A percentile compares a stretch with the other conserved stretches of the same genome.
Conservation (phyloP, 108 stramenopile species). For the Nitzschia inconspicua region DNA sequence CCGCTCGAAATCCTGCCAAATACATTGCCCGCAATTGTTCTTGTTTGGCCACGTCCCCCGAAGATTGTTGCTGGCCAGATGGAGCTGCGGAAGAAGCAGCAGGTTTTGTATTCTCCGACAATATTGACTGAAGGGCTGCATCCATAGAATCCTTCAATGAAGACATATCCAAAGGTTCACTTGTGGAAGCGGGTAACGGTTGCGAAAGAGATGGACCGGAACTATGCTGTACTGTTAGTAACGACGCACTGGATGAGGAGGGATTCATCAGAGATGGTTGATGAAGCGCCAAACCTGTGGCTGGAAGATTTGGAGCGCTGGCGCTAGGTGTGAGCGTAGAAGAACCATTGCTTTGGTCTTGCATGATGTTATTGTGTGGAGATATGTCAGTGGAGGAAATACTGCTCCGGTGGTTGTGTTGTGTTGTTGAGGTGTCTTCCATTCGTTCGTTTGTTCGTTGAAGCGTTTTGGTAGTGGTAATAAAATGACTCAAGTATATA, state of each 20-base stretch:
- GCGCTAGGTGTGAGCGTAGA: slow-evolving; percentile 4
- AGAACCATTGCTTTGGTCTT: no score
- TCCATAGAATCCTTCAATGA: slow-evolving; percentile 52
- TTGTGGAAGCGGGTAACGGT: neutral
- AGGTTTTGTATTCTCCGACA: slow-evolving; percentile 6
- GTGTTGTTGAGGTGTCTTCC: no score
- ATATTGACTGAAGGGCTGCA: slow-evolving; percentile 27
- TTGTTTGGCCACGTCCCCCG: slow-evolving; percentile 32
- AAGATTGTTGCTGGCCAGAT: neutral
- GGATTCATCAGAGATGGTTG: slow-evolving; percentile 1
- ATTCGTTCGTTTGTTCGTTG: no score
- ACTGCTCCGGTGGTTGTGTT: no score
- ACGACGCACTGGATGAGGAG: neutral
- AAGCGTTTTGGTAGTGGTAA: no score
- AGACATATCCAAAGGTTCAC: slow-evolving; percentile 45
- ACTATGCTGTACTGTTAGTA: neutral
- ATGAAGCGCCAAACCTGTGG: neutral
- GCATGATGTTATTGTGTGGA: no score
- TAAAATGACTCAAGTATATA: no score
- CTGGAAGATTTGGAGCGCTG: slow-evolving; percentile 7
- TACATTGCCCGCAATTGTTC: slow-evolving; percentile 86
- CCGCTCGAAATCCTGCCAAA: slow-evolving; percentile 81
- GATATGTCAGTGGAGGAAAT: no score
- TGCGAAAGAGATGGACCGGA: neutral
- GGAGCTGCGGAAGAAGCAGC: no score